Base-by-base conservation (phyloP, 2,329 filamentous ascomycete species). In the Didymella segeticola region DNA sequence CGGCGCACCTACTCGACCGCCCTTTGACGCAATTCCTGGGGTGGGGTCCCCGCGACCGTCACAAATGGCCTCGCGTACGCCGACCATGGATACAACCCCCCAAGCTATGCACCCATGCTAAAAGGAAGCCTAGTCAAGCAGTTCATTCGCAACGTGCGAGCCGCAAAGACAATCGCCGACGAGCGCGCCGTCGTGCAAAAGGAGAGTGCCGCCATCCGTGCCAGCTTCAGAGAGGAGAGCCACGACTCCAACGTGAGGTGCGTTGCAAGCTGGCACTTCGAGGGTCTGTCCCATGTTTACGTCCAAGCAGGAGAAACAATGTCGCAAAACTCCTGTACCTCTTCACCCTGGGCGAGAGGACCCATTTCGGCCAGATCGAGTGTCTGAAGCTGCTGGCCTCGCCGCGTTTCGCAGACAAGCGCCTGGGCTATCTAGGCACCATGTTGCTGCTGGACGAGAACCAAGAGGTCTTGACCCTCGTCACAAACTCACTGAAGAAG, bases 301-400 rank as follows among this genome's bases (percentile, higher is more conserved):
- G 47, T 14, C 14, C 41, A 36, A 50, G 53, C 76, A 97, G 93
- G 79, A 88, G 95, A 74, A 99, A 99, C 82, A 99, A 99, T 84
- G 95, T 99, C 68, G 93, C 95, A 56, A 99, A 99, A 78, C 86
- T 99, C 29, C 85, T 99, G 31, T 99, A 99, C 75, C 90, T 99
- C 57, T 99, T 99, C 77, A 99, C 95, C 1, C 84, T 99, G 34
- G 95, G 95, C 61, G 95, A 99, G 79, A 86, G 95, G 70, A 99
- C 95, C 52, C 95, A 99, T 78, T 99, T 99, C 75, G 95, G 95
- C 45, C 95, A 99, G 82, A 99, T 99, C 73, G 95, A 99, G 86
- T 99, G 95, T 77, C 84, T 99, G 70, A 99, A 99, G 79, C 86
- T 99, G 43, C 85, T 99, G 53, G 95, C 95, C 53, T 99, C 95